Percentiles rank a stretch among this genome's conserved stretches.
Evolutionary conservation across 306 rosid genomes (phyloP).

Genomic region (Medicago ruthenica): DNA sequence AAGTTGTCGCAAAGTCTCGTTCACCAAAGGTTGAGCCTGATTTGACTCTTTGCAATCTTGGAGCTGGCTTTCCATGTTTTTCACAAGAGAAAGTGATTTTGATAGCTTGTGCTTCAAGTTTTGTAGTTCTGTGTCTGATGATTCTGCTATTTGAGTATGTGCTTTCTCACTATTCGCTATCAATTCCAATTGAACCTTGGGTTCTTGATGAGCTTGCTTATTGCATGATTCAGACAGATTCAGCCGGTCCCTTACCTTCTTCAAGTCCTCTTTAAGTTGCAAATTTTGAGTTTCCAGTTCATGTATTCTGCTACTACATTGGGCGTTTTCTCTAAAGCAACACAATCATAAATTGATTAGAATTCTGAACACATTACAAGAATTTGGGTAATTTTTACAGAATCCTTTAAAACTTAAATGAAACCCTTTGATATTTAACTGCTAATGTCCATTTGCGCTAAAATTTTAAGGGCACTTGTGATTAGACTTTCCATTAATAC

Average conservation of each 20-base stretch:
- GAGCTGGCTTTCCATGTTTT: slow-evolving; percentile 65
- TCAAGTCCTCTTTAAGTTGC: slow-evolving; percentile 77
- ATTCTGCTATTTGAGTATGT: slow-evolving; percentile 32
- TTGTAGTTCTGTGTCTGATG: slow-evolving; percentile 54
- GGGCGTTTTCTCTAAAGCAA: slow-evolving; percentile 74
- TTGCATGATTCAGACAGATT: slow-evolving; percentile 65
- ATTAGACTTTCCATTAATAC: no score
- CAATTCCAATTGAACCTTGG: slow-evolving; percentile 69
- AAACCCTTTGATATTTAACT: no score
- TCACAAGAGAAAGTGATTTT: slow-evolving; percentile 67
- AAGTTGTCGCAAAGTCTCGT: slow-evolving; percentile 76
- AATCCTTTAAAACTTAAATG: no score
- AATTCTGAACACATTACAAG: slow-evolving; percentile 11
- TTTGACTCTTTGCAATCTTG: slow-evolving; percentile 61
- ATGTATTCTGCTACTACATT: slow-evolving; percentile 72
- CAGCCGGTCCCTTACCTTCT: slow-evolving; percentile 63
- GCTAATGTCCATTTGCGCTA: no score
- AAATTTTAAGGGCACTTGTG: no score
- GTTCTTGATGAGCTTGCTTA: slow-evolving; percentile 70
- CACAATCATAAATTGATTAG: slow-evolving; percentile 34
- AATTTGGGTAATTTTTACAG: background rate
- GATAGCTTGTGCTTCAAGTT: slow-evolving; percentile 66
- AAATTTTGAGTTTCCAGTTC: slow-evolving; percentile 74
- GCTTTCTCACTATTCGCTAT: slow-evolving; percentile 57
- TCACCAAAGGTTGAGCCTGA: slow-evolving; percentile 63